A percentile compares a stretch with the other conserved stretches of the same genome.
Conservation (phyloP, 441 rosid species). For the Croton setiger region DNA sequence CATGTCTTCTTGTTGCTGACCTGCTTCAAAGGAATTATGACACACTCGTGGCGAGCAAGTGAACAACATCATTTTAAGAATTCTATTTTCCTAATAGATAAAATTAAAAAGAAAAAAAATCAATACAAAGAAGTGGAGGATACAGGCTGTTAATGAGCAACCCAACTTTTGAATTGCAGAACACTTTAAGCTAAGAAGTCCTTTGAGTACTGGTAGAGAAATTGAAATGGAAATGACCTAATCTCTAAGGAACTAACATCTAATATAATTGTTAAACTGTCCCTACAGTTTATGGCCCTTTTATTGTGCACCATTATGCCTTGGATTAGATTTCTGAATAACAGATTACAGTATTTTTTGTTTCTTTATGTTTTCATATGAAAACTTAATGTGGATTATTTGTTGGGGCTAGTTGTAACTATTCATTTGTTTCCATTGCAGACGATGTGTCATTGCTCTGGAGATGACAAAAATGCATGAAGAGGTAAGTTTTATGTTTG, state of each 20-base stretch:
- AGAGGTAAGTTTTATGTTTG: conserved; percentile 47
- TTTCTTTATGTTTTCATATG: not conserved
- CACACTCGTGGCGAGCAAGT: too few relatives aligned
- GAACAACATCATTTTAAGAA: not conserved
- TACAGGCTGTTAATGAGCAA: not conserved
- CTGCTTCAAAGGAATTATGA: not conserved
- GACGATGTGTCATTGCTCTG: conserved; percentile 80
- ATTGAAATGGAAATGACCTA: not conserved
- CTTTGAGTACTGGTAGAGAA: too few relatives aligned
- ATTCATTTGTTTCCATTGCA: conserved; percentile 37
- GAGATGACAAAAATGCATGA: conserved; percentile 90
- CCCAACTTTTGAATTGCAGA: not conserved
- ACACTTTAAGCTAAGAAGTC: not conserved
- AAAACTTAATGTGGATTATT: too few relatives aligned
- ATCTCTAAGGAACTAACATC: not conserved
- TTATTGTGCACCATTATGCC: not conserved
- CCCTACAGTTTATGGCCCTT: not conserved
- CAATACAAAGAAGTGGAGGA: not conserved
- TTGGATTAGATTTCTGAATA: not conserved
- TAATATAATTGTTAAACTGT: not conserved
- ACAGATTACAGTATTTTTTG: too few relatives aligned
- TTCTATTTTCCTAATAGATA: not conserved
- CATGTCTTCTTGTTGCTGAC: not conserved
- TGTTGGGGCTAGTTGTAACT: conserved; percentile 9
- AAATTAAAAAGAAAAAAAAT: not conserved